These are phyloP conservation scores for Cladosporium sp. DNA, from an alignment of 2,329 filamentous ascomycete genomes.

Conservation along the genomic window DNA sequence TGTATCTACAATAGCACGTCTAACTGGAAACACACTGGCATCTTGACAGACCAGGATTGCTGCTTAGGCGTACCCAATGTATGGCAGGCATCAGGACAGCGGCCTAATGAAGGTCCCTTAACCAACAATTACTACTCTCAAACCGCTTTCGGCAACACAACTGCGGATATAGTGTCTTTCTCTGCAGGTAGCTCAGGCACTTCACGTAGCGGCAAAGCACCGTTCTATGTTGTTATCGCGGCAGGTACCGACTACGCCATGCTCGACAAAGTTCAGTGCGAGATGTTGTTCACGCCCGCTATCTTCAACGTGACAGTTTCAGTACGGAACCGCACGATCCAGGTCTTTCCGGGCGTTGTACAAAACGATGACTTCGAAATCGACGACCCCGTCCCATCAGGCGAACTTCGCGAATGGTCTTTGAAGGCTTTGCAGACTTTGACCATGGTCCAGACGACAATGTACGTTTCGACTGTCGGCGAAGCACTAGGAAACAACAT, in stretches of 20 bases:
- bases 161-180: background rate
- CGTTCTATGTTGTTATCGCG: background rate
- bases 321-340: background rate
- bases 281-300: background rate
- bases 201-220: background rate
- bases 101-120: background rate
- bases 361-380: background rate
- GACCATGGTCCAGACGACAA: background rate
- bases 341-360: background rate
- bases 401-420: background rate
- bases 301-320: background rate
- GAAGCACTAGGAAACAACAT: background rate
- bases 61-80: background rate
- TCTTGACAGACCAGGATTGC: background rate
- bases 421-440: background rate
- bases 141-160: background rate
- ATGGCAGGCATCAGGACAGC: background rate
- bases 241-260: background rate
- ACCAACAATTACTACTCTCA: background rate
- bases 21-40: background rate
- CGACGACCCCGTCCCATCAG: background rate
- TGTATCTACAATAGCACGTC: constrained; percentile 2
- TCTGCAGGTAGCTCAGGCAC: background rate
- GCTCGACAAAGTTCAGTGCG: background rate
- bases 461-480: background rate